phyloP scores from a whole-genome alignment of 306 rosid species.

The Trifolium subterraneum region DNA sequence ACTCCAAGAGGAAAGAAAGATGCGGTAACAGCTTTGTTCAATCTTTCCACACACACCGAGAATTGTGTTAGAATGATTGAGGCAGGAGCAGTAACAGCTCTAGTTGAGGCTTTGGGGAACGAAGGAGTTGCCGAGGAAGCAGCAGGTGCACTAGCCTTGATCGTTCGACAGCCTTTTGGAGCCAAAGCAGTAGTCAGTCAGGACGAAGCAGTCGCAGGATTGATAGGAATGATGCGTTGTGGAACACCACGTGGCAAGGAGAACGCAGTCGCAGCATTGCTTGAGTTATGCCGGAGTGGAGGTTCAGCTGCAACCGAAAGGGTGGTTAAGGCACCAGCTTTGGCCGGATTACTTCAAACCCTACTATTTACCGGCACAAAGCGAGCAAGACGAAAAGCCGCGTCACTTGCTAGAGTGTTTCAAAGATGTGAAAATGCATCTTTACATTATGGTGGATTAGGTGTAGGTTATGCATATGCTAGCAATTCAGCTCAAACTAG shows the following conservation, averaged over 20 bases:
- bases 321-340: constrained; percentile 81
- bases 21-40: constrained; percentile 90
- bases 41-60: constrained; percentile 82
- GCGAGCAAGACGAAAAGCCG: constrained; percentile 95
- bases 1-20: constrained; percentile 92
- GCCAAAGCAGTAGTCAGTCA: constrained; percentile 75
- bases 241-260: constrained; percentile 94
- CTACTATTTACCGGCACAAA: constrained; percentile 88
- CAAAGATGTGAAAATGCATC: constrained; percentile 73
- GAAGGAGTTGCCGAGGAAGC: constrained; percentile 96
- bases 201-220: constrained; percentile 74
- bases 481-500: constrained; percentile 71
- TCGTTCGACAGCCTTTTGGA: constrained; percentile 77
- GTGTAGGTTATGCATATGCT: constrained; percentile 75
- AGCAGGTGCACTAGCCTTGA: constrained; percentile 85
- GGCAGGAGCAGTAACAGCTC: constrained; percentile 79
- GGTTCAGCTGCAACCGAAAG: constrained; percentile 79
- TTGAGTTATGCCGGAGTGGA: constrained; percentile 91
- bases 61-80: constrained; percentile 78
- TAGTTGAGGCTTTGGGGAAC: constrained; percentile 71
- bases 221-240: constrained; percentile 85
- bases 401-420: constrained; percentile 90
- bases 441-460: constrained; percentile 80
- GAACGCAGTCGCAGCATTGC: constrained; percentile 95
- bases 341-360: constrained; percentile 85